A percentile compares a stretch with the other conserved stretches of the same genome.
These are phyloP conservation scores for Inga laurina DNA, from an alignment of 306 rosid genomes.

Conservation along the genomic window DNA sequence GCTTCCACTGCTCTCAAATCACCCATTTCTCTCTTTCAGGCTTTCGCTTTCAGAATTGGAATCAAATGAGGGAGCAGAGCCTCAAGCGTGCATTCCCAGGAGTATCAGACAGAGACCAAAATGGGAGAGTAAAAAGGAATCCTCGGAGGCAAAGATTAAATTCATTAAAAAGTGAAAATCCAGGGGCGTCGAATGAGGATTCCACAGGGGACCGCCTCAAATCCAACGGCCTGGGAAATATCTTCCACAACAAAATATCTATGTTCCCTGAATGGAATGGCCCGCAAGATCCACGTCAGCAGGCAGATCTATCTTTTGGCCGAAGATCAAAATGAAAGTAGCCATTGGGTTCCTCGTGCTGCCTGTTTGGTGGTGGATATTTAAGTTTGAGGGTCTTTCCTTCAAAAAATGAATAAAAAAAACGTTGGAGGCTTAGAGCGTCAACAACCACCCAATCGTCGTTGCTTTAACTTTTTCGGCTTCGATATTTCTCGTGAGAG, in stretches of 20 bases:
- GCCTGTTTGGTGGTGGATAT: conserved; percentile 29
- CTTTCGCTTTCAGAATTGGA: background rate
- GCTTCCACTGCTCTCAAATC: conserved; percentile 45
- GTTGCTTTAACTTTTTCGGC: background rate
- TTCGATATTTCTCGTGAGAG: conserved; percentile 9
- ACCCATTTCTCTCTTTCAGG: conserved; percentile 45
- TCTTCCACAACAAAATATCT: conserved; percentile 41
- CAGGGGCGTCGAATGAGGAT: conserved; percentile 31
- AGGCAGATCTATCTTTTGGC: background rate
- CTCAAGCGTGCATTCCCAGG: background rate
- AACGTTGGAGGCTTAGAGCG: background rate
- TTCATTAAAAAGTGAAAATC: background rate
- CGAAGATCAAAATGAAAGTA: conserved; percentile 26
- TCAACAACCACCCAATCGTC: background rate
- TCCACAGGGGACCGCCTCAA: background rate
- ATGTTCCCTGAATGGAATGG: background rate
- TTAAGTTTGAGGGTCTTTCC: background rate
- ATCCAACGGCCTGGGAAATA: conserved; percentile 37
- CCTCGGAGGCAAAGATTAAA: background rate
- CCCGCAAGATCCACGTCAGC: conserved; percentile 40
- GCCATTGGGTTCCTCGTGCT: conserved; percentile 23
- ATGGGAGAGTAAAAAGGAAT: background rate
- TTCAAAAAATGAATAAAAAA: background rate
- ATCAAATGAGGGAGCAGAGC: conserved; percentile 16
- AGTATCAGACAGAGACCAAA: background rate